These are phyloP conservation scores for Candida palmyrensis DNA, from an alignment of 805 yeast species.

Conservation along the genomic window DNA sequence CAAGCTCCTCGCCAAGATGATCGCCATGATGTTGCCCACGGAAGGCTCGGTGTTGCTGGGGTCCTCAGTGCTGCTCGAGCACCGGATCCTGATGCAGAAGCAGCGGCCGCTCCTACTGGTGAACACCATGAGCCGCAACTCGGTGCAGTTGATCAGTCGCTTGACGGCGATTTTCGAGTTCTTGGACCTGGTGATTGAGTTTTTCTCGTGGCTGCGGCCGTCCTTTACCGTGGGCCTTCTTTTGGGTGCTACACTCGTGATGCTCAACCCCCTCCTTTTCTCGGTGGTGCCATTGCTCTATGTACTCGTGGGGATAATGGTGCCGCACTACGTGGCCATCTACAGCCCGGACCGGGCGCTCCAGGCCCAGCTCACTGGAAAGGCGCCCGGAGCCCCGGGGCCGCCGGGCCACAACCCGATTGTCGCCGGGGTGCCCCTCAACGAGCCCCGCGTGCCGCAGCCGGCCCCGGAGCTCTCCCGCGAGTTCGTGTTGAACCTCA, in stretches of 20 bases:
- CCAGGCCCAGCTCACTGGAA: too few species aligned
- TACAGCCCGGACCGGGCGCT: conserved; percentile 57
- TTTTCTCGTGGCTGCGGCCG: conserved; percentile 64
- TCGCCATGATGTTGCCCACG: conserved; percentile 70
- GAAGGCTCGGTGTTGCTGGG: conserved; percentile 38
- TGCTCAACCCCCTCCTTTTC: conserved; percentile 58
- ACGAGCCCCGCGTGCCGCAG: conserved; percentile 47
- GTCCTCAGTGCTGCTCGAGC: conserved; percentile 36
- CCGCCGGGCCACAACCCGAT: conserved; percentile 38
- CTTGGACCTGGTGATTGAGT: conserved; percentile 50
- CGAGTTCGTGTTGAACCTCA: conserved; percentile 71
- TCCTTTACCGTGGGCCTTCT: conserved; percentile 56
- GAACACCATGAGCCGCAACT: conserved; percentile 63
- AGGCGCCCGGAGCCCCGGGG: too few species aligned
- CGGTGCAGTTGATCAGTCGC: conserved; percentile 58
- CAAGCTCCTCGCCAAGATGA: conserved; percentile 63
- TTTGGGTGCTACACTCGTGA: conserved; percentile 43
- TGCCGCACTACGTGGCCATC: conserved; percentile 58
- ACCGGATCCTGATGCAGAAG: conserved; percentile 58
- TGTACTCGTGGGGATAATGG: conserved; percentile 50
- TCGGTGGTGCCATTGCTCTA: conserved; percentile 51
- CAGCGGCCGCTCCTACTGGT: conserved; percentile 66
- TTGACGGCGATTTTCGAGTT: conserved; percentile 56
- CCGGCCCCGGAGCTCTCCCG: conserved; percentile 77
- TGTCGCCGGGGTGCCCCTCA: conserved; percentile 46